These are phyloP conservation scores for Xylariomycetidae sp. DNA, from an alignment of 2,329 filamentous ascomycete genomes.

Conservation along the genomic window DNA sequence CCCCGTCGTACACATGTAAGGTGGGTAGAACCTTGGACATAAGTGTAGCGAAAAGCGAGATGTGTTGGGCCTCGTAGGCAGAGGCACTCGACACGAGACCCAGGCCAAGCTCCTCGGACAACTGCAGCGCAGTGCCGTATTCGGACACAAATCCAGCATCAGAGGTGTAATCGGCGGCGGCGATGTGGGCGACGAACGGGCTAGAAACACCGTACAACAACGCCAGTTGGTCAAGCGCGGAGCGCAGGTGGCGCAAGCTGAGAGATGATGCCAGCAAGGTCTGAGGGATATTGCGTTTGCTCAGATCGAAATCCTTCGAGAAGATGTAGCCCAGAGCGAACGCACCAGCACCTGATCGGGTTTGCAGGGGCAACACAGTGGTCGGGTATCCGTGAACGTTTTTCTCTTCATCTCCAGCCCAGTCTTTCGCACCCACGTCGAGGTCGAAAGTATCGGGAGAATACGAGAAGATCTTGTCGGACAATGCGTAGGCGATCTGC, in stretches of 20 bases:
- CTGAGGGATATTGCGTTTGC: conserved; percentile 88
- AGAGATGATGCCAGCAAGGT: conserved; percentile 82
- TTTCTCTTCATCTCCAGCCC: conserved; percentile 63
- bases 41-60: conserved; percentile 82
- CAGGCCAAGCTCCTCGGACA: conserved; percentile 86
- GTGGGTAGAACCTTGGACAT: conserved; percentile 75
- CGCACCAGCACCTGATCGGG: conserved; percentile 80
- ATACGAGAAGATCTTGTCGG: conserved; percentile 96
- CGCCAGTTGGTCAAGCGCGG: conserved; percentile 85
- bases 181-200: conserved; percentile 88
- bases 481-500: conserved; percentile 91
- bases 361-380: conserved; percentile 75
- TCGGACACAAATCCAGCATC: conserved; percentile 74
- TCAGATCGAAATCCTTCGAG: conserved; percentile 90
- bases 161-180: conserved; percentile 78
- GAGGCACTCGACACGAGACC: conserved; percentile 82
- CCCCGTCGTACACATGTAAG: conserved; percentile 83
- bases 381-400: conserved; percentile 83
- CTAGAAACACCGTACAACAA: conserved; percentile 88
- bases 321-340: conserved; percentile 96
- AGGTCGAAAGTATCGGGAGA: conserved; percentile 91
- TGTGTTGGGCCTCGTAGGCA: conserved; percentile 90
- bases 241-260: conserved; percentile 73
- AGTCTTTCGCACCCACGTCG: conserved; percentile 75
- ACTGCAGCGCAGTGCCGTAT: conserved; percentile 73